Conservation (phyloP, 768 basidiomycete species). For the Galerina marginata region DNA sequence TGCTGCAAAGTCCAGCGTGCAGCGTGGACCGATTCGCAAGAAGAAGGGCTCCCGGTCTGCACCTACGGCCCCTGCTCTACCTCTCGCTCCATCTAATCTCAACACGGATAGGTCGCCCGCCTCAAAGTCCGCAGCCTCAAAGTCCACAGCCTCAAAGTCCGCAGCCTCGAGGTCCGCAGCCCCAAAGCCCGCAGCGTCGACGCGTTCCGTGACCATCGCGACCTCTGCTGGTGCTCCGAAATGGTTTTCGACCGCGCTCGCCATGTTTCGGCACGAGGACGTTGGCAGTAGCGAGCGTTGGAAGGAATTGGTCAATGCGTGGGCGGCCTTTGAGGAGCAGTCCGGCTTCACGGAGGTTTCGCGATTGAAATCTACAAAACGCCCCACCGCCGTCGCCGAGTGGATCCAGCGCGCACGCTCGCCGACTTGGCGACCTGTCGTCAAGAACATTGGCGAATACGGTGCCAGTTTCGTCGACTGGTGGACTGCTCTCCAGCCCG, state of each 20-base stretch:
- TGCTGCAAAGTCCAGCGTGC: no score
- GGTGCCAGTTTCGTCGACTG: background rate
- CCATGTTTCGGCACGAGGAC: background rate
- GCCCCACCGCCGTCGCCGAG: conserved; percentile 1
- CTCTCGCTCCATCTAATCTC: no score
- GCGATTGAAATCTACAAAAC: background rate
- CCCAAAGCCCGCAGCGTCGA: no score
- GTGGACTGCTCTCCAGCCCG: conserved; percentile 14
- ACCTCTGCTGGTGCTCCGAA: background rate
- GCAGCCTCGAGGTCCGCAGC: no score
- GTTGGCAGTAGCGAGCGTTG: background rate
- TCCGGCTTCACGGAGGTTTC: background rate
- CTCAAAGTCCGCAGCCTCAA: no score
- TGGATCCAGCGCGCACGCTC: conserved; percentile 14
- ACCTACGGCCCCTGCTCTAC: no score
- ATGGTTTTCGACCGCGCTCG: background rate
- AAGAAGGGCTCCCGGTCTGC: no score
- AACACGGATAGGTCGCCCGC: no score
- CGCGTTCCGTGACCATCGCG: no score
- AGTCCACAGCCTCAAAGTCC: no score
- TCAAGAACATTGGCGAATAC: background rate
- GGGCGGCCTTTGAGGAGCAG: conserved; percentile 13
- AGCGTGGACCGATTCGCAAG: no score
- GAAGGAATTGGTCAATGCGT: conserved; percentile 1
- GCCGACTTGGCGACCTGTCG: background rate